Percentiles rank a stretch among this genome's conserved stretches.
Evolutionary conservation across 2,329 filamentous ascomycete genomes (phyloP).

Genomic region (Fusarium austroafricanum): DNA sequence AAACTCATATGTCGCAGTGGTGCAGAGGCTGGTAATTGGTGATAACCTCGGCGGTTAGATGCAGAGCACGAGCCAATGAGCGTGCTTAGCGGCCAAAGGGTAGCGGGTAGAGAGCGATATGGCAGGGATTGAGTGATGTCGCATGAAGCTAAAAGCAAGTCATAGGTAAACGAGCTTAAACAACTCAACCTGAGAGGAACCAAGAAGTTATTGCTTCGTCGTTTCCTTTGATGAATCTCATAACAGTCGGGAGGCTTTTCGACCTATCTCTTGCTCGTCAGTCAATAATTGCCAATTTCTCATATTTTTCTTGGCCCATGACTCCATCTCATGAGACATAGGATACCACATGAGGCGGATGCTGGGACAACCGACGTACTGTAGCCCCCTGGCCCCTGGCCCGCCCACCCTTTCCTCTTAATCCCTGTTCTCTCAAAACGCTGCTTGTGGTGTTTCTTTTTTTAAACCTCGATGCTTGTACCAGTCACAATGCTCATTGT

Average conservation of each 20-base stretch:
- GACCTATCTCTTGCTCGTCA: neutral
- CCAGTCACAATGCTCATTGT: constrained; percentile 17
- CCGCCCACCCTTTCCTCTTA: constrained; percentile 18
- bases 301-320: neutral
- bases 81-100: constrained; percentile 36
- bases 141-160: constrained; percentile 26
- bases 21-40: constrained; percentile 47
- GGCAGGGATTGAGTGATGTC: constrained; percentile 20
- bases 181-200: constrained; percentile 20
- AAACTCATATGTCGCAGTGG: constrained; percentile 20
- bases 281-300: neutral
- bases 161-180: constrained; percentile 16
- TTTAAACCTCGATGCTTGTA: constrained; percentile 24
- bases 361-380: constrained; percentile 36
- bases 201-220: constrained; percentile 4
- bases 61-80: constrained; percentile 50
- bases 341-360: constrained; percentile 35
- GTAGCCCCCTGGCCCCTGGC: constrained; percentile 24
- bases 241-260: neutral
- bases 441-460: constrained; percentile 32
- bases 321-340: constrained; percentile 28
- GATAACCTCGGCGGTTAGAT: constrained; percentile 55
- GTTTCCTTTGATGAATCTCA: constrained; percentile 16
- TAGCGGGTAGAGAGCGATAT: constrained; percentile 26
- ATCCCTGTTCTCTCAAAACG: constrained; percentile 22